Evolutionary conservation across 495 filamentous ascomycete genomes (phyloP).

Genomic region (Penicillium canariense): DNA sequence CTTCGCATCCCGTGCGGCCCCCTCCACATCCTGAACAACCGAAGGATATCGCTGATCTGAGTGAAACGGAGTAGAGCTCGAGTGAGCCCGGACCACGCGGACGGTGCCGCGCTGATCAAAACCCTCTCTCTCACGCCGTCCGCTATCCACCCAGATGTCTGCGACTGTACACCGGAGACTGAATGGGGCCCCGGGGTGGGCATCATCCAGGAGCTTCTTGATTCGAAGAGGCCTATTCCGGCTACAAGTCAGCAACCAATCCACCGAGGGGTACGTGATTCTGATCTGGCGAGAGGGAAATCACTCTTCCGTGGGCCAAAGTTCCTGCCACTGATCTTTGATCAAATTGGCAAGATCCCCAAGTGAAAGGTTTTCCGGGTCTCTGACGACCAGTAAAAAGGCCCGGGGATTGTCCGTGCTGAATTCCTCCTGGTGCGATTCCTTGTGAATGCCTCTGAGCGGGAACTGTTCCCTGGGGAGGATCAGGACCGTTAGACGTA

Average conservation of each 20-base stretch:
- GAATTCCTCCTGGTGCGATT: slow-evolving; percentile 14
- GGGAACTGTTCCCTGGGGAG: slow-evolving; percentile 30
- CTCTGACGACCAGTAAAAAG: slow-evolving; percentile 31
- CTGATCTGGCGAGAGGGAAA: neutral
- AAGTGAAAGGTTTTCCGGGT: slow-evolving; percentile 34
- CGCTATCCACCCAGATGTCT: slow-evolving; percentile 40
- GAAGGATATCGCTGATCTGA: slow-evolving; percentile 31
- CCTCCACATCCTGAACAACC: slow-evolving; percentile 36
- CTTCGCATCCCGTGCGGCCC: slow-evolving; percentile 10
- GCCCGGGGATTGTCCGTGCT: slow-evolving; percentile 20
- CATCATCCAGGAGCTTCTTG: slow-evolving; percentile 39
- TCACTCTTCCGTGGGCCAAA: slow-evolving; percentile 35
- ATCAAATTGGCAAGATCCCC: slow-evolving; percentile 33
- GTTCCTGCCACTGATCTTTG: slow-evolving; percentile 34
- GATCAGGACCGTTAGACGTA: slow-evolving; percentile 39
- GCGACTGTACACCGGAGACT: slow-evolving; percentile 35
- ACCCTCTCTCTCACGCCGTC: slow-evolving; percentile 32
- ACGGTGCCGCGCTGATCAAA: slow-evolving; percentile 38
- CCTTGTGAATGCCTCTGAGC: neutral
- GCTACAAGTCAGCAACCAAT: slow-evolving; percentile 2
- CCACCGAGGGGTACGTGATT: neutral
- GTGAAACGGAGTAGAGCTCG: neutral
- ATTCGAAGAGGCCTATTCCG: slow-evolving; percentile 37
- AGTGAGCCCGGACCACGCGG: slow-evolving; percentile 33
- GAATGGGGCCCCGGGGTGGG: slow-evolving; percentile 31